Evolutionary conservation across 2,329 filamentous ascomycete genomes (phyloP), one percentile per base, ranked within the genome.

Genomic region (Lecanicillium sp.): DNA sequence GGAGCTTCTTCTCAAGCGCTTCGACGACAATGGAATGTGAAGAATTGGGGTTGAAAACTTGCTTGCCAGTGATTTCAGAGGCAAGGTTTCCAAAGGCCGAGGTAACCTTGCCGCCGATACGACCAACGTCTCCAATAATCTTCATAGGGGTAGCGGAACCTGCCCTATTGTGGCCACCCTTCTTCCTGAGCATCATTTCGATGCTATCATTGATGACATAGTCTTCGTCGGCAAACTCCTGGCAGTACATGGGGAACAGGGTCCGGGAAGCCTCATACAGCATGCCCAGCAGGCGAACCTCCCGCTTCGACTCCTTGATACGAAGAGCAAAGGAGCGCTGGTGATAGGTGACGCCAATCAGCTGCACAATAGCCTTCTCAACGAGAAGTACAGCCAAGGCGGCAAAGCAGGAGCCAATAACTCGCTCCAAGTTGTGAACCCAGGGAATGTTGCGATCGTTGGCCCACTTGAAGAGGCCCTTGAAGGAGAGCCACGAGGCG

Each of bases 51-150:
- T 95, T 95, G 66, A 96, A 94, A 16, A 95, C 83, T 53, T 95
- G 80, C 65, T 94, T 94, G 48, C 92, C 92, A 0, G 92, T 95
- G 43, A 98, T 89, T 53, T 96, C 92, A 3, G 86, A 85, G 2
- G 92, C 90, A 36, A 96, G 78, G 52, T 94, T 92, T 17, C 92
- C 92, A 58, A 96, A 94, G 0, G 83, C 85, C 2, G 87, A 89
- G 0, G 89, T 95, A 45, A 96, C 79, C 63, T 95, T 95, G 68
- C 94, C 90, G 52, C 90, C 90, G 39, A 95, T 70, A 16, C 88
- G 80, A 29, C 85, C 84, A 36, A 87, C 80, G 40, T 83, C 80
- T 41, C 80, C 75, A 35, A 96, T 80, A 13, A 95, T 62, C 45
- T 77, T 79, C 71, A 94, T 80, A 1, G 90, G 90, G 3, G 84